Evolutionary conservation across 2,329 filamentous ascomycete genomes (phyloP).

Genomic region (Didymella arachidicola): DNA sequence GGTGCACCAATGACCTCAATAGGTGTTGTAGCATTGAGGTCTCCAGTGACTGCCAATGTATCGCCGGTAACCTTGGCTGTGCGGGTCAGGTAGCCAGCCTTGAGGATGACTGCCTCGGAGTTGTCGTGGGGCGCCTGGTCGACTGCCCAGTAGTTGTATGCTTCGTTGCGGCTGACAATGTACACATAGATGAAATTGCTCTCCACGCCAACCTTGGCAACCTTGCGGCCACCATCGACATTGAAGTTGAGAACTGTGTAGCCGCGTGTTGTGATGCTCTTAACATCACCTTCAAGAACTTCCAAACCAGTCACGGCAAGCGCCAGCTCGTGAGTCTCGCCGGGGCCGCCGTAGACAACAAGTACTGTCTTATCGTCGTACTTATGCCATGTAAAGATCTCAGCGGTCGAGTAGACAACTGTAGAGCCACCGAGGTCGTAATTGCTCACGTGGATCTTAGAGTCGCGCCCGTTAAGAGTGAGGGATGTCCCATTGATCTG

Average conservation of each 20-base stretch:
- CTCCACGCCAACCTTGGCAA: constrained; percentile 56
- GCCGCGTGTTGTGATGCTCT: constrained; percentile 52
- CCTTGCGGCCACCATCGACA: constrained; percentile 61
- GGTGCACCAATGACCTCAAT: constrained; percentile 73
- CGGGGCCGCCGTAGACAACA: constrained; percentile 68
- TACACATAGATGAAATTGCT: constrained; percentile 62
- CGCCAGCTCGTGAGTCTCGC: constrained; percentile 70
- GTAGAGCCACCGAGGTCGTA: constrained; percentile 68
- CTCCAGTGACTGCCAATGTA: constrained; percentile 70
- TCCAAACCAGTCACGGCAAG: constrained; percentile 51
- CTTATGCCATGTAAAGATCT: constrained; percentile 73
- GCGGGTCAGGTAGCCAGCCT: constrained; percentile 70
- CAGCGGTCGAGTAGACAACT: constrained; percentile 72
- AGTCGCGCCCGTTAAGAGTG: constrained; percentile 68
- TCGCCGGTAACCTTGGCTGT: constrained; percentile 64
- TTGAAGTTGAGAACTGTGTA: constrained; percentile 63
- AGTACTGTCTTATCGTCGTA: constrained; percentile 67
- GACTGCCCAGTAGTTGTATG: constrained; percentile 74
- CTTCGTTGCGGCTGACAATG: constrained; percentile 68
- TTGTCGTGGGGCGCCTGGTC: constrained; percentile 52
- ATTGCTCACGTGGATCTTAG: constrained; percentile 71
- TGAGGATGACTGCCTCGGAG: constrained; percentile 61
- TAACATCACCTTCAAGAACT: constrained; percentile 53
- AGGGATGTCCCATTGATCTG: constrained; percentile 63
- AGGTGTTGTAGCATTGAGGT: constrained; percentile 73